Evolutionary conservation across 345 rosid species (phyloP).

Genomic region (Rhizophora apiculata): DNA sequence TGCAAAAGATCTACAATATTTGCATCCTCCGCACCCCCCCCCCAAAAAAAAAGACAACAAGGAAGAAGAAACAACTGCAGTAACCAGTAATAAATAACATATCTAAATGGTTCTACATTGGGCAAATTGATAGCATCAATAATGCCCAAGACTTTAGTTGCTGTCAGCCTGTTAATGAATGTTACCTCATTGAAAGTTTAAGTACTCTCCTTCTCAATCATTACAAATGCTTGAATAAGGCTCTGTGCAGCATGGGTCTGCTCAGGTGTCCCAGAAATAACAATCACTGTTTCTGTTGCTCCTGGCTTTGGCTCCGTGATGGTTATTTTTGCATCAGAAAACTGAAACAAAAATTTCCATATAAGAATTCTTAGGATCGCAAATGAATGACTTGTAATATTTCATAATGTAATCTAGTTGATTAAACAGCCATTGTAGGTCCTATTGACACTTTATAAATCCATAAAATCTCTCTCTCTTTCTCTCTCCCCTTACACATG

Average conservation of each 20-base stretch:
- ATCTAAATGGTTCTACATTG: not conserved
- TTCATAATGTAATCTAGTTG: not conserved
- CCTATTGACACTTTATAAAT: not conserved
- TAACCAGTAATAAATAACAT: not conserved
- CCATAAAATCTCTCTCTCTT: not conserved
- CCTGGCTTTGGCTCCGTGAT: slow-evolving; percentile 59
- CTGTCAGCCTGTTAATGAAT: not conserved
- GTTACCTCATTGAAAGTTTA: slow-evolving; percentile 21
- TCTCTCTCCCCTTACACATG: not conserved
- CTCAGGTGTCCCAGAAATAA: slow-evolving; percentile 79
- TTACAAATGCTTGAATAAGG: slow-evolving; percentile 79
- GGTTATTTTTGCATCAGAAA: slow-evolving; percentile 64
- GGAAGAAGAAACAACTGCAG: not conserved
- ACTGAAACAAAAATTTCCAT: slow-evolving; percentile 29
- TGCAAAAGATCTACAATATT: not conserved
- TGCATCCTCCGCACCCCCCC: not conserved
- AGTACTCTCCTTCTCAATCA: slow-evolving; percentile 53
- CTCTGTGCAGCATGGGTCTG: slow-evolving; percentile 81
- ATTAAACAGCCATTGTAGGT: not conserved
- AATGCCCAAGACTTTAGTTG: not conserved
- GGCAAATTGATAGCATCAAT: not conserved
- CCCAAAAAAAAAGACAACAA: not conserved
- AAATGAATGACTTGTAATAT: not conserved
- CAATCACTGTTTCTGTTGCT: slow-evolving; percentile 54
- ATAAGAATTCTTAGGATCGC: slow-evolving; percentile 6